Conservation (phyloP, 306 rosid species). For the Geum urbanum region DNA sequence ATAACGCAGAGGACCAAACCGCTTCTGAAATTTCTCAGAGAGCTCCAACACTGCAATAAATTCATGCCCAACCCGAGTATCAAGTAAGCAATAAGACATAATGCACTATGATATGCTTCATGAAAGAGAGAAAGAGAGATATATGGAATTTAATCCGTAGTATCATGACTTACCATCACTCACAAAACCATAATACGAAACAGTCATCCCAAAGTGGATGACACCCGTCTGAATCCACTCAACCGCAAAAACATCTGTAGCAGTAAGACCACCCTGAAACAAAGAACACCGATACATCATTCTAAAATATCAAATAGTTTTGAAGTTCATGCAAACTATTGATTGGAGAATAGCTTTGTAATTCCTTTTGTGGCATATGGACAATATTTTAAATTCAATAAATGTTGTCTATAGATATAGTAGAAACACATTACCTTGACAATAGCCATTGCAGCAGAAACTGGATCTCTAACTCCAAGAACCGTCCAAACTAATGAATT, state of each 20-base stretch:
- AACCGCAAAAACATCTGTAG: constrained; percentile 96
- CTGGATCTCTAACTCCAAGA: constrained; percentile 95
- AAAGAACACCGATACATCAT: neutral
- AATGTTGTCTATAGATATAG: neutral
- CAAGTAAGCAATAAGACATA: neutral
- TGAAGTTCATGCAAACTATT: constrained; percentile 2
- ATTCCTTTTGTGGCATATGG: neutral
- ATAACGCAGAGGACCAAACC: constrained; percentile 92
- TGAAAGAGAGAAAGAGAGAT: too few species aligned
- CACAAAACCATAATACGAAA: constrained; percentile 90
- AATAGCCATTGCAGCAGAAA: constrained; percentile 97
- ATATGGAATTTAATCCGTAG: neutral
- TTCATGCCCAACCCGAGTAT: neutral
- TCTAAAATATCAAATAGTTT: neutral
- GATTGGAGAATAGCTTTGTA: neutral
- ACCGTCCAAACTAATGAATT: constrained; percentile 98
- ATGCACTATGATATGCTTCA: too few species aligned
- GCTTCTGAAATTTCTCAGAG: constrained; percentile 93
- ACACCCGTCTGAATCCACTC: constrained; percentile 86
- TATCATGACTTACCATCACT: constrained; percentile 74
- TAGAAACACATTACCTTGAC: constrained; percentile 59
- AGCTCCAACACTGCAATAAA: constrained; percentile 80
- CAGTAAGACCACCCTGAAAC: constrained; percentile 94
- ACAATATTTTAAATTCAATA: neutral
- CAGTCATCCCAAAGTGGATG: constrained; percentile 92